These are phyloP conservation scores for Sungouiozyma ichnusensis DNA, from an alignment of 805 yeast species.

Conservation along the genomic window DNA sequence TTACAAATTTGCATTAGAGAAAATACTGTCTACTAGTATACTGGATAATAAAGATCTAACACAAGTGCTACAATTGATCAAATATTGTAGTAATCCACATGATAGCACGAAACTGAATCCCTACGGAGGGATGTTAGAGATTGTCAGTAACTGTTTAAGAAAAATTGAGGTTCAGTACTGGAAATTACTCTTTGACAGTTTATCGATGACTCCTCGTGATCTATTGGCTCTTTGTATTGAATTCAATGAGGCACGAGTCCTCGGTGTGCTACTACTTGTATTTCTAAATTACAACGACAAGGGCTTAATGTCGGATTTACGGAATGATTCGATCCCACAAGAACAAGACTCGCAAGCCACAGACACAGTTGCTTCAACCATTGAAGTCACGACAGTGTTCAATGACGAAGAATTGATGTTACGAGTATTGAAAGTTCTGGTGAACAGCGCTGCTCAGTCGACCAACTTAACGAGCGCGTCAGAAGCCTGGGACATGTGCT, in stretches of 20 bases:
- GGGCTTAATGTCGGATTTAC: constrained; percentile 12
- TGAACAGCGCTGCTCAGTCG: constrained; percentile 21
- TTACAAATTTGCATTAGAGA: constrained; percentile 28
- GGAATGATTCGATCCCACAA: constrained; percentile 3
- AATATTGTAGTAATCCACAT: constrained; percentile 9
- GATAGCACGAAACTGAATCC: constrained; percentile 4
- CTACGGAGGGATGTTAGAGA: constrained; percentile 18
- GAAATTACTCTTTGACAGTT: constrained; percentile 18
- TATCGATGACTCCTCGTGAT: constrained; percentile 25
- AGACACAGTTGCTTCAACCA: constrained; percentile 1
- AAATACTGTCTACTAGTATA: constrained; percentile 22
- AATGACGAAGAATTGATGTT: constrained; percentile 25
- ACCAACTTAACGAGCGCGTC: constrained; percentile 18
- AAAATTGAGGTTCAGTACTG: constrained; percentile 27
- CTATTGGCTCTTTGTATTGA: constrained; percentile 23
- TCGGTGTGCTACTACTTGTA: constrained; percentile 25
- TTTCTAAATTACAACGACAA: constrained; percentile 25
- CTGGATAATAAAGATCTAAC: constrained; percentile 16
- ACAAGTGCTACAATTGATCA: constrained; percentile 17
- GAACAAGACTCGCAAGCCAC: constrained; percentile 1
- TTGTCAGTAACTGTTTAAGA: constrained; percentile 27
- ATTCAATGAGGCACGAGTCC: constrained; percentile 22
- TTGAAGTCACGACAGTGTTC: constrained; percentile 11
- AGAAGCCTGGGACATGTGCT: constrained; percentile 29
- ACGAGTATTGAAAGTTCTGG: constrained; percentile 22